Evolutionary conservation across 2,329 filamentous ascomycete species (phyloP), one percentile per base, ranked within the genome.

Genomic region (Ceratocystis variospora): DNA sequence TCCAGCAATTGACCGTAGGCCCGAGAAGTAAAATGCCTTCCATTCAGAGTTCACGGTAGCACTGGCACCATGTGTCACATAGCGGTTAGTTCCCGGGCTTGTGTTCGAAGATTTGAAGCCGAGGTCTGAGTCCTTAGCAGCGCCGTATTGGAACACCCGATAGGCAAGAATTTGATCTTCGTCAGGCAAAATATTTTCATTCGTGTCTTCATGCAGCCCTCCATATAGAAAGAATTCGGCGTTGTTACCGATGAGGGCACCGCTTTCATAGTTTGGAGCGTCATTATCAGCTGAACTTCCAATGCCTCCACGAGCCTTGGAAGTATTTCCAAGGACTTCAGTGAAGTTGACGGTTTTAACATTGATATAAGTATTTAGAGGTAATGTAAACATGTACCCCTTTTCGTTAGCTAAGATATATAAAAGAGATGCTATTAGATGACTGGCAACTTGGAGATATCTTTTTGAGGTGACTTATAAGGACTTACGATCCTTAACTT

Each of bases 11-110:
- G 83, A 79, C 15, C 77, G 80, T 73, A 87, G 75, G 0, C 87
- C 87, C 0, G 84, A 83, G 69, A 90, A 88, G 70, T 89, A 89
- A 77, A 84, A 90, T 0, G 85, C 86, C 70, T 84, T 79, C 69
- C 88, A 86, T 73, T 90, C 87, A 0, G 86, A 88, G 0, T 87
- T 86, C 0, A 82, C 84, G 55, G 78, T 88, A 10, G 79, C 84
- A 0, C 79, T 81, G 1, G 81, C 87, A 19, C 87, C 87, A 69
- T 81, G 84, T 0, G 85, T 82, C 25, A 89, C 70, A 70, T 87
- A 88, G 62, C 82, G 78, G 22, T 81, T 88, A 4, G 87, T 72
- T 5, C 22, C 22, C 22, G 22, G 22, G 22, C 22, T 22, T 22
- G 22, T n/a, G n/a, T n/a, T n/a, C n/a, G n/a, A n/a, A n/a, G n/a